Conservation (phyloP, 2,329 filamentous ascomycete species). For the Curvularia verruculosa region DNA sequence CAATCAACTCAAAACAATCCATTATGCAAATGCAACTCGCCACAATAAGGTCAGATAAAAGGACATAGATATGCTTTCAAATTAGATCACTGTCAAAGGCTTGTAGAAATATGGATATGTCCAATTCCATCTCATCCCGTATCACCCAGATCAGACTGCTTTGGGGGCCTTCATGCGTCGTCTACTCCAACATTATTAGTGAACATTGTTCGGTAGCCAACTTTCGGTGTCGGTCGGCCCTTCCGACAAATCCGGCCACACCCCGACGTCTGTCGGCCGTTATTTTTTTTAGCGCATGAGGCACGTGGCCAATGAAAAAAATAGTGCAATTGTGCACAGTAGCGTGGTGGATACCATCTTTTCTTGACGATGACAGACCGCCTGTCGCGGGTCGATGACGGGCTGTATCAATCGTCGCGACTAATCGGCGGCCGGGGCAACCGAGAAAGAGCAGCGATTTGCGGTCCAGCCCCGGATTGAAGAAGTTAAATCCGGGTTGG, state of each 20-base stretch:
- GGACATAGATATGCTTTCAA: neutral
- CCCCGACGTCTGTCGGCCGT: slow-evolving; percentile 7
- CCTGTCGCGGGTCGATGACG: slow-evolving; percentile 7
- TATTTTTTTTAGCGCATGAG: slow-evolving; percentile 4
- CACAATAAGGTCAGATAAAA: neutral
- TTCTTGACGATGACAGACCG: slow-evolving; percentile 7
- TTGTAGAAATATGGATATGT: neutral
- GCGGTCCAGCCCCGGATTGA: neutral
- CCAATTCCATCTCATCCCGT: neutral
- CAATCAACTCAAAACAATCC: neutral
- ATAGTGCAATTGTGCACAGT: slow-evolving; percentile 4
- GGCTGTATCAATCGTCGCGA: neutral
- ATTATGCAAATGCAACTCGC: neutral
- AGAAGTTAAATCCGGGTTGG: neutral
- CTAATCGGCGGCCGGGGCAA: slow-evolving; percentile 4
- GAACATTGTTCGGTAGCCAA: neutral
- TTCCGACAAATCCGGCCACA: neutral
- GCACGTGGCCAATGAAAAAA: slow-evolving; percentile 13
- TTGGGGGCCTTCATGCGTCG: neutral
- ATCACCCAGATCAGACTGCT: neutral
- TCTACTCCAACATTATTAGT: slow-evolving; percentile 10
- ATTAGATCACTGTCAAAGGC: neutral
- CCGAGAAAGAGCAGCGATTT: neutral
- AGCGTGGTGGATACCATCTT: slow-evolving; percentile 1
- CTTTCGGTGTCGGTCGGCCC: slow-evolving; percentile 2